These are phyloP conservation scores for Lactarius evosmus DNA, from an alignment of 768 basidiomycete genomes.

Conservation along the genomic window DNA sequence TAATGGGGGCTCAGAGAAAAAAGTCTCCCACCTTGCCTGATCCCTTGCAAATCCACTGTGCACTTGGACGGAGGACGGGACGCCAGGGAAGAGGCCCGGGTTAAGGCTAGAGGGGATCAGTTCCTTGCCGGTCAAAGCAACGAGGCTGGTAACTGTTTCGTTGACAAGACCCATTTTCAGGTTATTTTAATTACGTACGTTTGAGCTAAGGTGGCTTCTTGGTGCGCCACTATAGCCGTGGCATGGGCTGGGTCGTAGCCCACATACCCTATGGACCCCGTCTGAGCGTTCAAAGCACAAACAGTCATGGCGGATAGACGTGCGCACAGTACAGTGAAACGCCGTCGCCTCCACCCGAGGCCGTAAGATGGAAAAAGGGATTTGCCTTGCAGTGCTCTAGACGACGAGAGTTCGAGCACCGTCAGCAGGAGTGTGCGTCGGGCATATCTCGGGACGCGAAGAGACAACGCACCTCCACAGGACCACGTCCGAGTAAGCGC, in stretches of 20 bases:
- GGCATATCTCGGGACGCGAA: not conserved
- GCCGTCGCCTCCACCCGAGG: conserved; percentile 47
- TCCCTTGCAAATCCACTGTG: conserved; percentile 52
- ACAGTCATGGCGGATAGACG: no score
- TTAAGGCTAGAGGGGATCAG: no score
- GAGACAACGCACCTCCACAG: conserved; percentile 44
- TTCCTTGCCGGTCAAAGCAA: no score
- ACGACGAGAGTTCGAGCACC: not conserved
- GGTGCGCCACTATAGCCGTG: no score
- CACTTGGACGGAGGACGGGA: conserved; percentile 42
- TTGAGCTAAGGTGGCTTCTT: no score
- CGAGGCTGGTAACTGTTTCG: no score
- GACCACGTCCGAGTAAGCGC: conserved; percentile 45
- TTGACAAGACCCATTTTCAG: no score
- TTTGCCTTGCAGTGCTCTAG: conserved; percentile 47
- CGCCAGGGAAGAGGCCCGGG: conserved; percentile 52
- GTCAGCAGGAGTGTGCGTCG: not conserved
- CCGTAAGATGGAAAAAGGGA: conserved; percentile 42
- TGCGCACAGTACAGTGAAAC: conserved; percentile 43
- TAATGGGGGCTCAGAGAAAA: not conserved
- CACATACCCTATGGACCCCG: no score
- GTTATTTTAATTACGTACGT: no score
- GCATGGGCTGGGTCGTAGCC: no score
- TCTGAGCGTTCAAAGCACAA: no score
- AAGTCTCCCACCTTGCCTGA: conserved; percentile 37